These are phyloP conservation scores for Komagataella mondaviorum DNA, from an alignment of 805 yeast genomes.

Conservation along the genomic window DNA sequence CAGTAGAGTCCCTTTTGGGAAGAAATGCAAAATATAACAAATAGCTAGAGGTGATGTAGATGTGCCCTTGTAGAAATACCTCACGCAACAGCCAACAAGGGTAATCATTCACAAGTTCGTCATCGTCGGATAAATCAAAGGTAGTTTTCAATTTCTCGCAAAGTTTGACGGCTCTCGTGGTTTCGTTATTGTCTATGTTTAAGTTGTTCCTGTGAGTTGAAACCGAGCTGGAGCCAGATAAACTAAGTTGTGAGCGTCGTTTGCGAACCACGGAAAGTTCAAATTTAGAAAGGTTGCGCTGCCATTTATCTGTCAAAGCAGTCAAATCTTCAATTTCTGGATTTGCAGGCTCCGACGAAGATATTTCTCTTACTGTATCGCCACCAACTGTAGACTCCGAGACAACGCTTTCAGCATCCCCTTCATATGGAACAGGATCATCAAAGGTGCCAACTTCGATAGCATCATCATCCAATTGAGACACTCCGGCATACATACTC, in stretches of 20 bases:
- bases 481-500: slow-evolving; percentile 32
- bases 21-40: slow-evolving; percentile 68
- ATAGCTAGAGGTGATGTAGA: slow-evolving; percentile 53
- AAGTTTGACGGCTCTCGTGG: slow-evolving; percentile 3
- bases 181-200: background rate
- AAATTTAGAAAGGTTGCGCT: background rate
- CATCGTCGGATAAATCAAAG: slow-evolving; percentile 38
- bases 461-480: slow-evolving; percentile 17
- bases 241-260: background rate
- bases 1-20: slow-evolving; percentile 37
- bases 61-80: slow-evolving; percentile 76
- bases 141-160: slow-evolving; percentile 19
- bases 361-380: slow-evolving; percentile 2
- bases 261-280: background rate
- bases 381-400: background rate
- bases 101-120: slow-evolving; percentile 44
- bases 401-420: background rate
- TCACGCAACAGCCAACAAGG: slow-evolving; percentile 75
- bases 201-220: background rate
- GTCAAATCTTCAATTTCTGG: background rate
- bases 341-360: background rate
- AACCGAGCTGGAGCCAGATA: background rate
- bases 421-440: slow-evolving; percentile 6
- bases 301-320: background rate
- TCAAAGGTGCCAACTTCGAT: slow-evolving; percentile 14